phyloP scores from a whole-genome alignment of 2,329 filamentous ascomycete genomes.

The Pestalotiopsis sp. region DNA sequence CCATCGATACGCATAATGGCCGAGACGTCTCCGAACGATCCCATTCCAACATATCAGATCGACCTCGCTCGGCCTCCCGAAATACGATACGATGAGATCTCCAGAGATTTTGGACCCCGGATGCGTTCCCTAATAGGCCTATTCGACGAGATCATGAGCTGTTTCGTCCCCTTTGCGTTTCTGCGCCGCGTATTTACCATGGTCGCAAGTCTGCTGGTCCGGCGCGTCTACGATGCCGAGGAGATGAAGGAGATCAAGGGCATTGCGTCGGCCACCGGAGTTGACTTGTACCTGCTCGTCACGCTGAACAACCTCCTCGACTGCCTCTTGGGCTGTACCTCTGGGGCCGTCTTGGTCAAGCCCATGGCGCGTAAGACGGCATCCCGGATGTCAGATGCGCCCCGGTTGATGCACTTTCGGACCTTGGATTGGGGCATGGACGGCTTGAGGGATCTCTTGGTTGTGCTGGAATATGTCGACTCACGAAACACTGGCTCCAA shows the following conservation, averaged over 20 bases:
- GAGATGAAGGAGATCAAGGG: constrained; percentile 64
- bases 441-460: constrained; percentile 46
- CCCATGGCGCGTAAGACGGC: constrained; percentile 36
- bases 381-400: not conserved
- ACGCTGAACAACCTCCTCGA: constrained; percentile 66
- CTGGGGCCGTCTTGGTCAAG: constrained; percentile 35
- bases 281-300: constrained; percentile 62
- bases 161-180: constrained; percentile 20
- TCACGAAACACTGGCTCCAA: constrained; percentile 27
- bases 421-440: constrained; percentile 60
- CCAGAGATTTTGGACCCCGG: constrained; percentile 42
- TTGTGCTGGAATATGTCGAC: constrained; percentile 52
- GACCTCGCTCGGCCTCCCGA: constrained; percentile 55
- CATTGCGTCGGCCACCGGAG: constrained; percentile 49
- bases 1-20: not conserved
- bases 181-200: constrained; percentile 28
- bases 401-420: constrained; percentile 53
- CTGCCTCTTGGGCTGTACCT: constrained; percentile 66
- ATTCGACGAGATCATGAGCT: constrained; percentile 51
- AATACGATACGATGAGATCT: constrained; percentile 52
- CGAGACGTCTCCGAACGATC: not conserved
- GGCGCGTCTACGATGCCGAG: constrained; percentile 52
- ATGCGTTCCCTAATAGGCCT: constrained; percentile 45
- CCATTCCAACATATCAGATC: constrained; percentile 37
- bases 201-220: constrained; percentile 48